Percentiles rank a stretch among this genome's conserved stretches.
phyloP scores from a whole-genome alignment of 768 basidiomycete species.

The Suillus discolor region DNA sequence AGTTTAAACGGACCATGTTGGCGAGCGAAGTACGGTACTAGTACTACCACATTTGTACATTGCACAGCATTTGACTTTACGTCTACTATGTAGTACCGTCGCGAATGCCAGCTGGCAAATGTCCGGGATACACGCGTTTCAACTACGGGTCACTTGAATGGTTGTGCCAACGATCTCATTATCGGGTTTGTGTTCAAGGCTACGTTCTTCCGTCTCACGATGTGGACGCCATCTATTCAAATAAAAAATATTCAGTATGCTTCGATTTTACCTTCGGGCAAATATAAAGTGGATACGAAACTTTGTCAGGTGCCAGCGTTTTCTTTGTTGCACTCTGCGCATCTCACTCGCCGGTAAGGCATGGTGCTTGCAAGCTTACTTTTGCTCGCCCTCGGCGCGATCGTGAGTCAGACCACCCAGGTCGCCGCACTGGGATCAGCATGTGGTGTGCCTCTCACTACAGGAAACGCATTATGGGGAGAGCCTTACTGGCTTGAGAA shows the following conservation, averaged over 20 bases:
- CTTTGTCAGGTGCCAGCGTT: neutral
- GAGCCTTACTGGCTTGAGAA: slow-evolving; percentile 70
- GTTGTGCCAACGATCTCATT: neutral
- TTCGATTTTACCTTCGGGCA: neutral
- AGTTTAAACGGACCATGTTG: too few species aligned
- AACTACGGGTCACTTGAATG: neutral
- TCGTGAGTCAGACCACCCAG: neutral
- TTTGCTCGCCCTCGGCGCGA: neutral
- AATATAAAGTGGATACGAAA: neutral
- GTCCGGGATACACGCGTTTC: too few species aligned
- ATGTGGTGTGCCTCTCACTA: slow-evolving; percentile 28
- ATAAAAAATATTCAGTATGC: neutral
- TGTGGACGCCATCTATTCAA: too few species aligned
- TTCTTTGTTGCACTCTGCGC: neutral
- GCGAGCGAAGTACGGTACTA: too few species aligned
- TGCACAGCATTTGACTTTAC: too few species aligned
- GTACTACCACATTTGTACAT: too few species aligned
- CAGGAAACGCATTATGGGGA: slow-evolving; percentile 47
- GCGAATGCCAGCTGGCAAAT: too few species aligned
- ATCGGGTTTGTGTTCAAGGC: neutral
- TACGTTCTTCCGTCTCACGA: neutral
- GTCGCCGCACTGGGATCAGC: slow-evolving; percentile 31
- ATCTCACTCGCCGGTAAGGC: neutral
- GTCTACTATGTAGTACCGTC: too few species aligned
- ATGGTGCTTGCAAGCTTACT: neutral